A percentile compares a stretch with the other conserved stretches of the same genome.
These are phyloP conservation scores for Daldinia grandis DNA, from an alignment of 495 filamentous ascomycete genomes.

Conservation along the genomic window DNA sequence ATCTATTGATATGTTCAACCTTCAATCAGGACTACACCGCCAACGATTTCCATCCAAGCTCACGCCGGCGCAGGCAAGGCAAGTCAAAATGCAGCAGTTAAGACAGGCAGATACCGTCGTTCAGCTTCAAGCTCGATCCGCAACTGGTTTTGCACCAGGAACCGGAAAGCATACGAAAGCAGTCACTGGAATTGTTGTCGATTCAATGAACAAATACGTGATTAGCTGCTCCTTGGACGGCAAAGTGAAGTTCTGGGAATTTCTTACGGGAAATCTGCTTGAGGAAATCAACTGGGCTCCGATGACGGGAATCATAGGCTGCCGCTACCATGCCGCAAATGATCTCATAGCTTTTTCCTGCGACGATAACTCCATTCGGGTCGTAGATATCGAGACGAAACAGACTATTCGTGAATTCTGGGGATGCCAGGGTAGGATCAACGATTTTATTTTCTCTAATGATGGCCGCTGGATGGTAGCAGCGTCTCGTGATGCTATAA, in stretches of 20 bases:
- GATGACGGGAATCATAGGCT: constrained; percentile 77
- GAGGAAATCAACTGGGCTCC: constrained; percentile 87
- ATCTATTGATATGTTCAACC: constrained; percentile 90
- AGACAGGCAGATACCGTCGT: constrained; percentile 56
- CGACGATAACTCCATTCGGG: constrained; percentile 85
- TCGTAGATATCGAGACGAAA: constrained; percentile 90
- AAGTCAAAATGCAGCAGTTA: constrained; percentile 65
- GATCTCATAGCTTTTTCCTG: constrained; percentile 91
- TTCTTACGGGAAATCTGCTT: constrained; percentile 75
- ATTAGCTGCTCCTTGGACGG: constrained; percentile 90
- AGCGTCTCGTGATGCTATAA: constrained; percentile 79
- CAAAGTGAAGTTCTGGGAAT: constrained; percentile 99
- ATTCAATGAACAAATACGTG: constrained; percentile 81
- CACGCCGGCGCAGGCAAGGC: constrained; percentile 69
- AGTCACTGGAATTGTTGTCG: constrained; percentile 85
- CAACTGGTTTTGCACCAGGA: constrained; percentile 54
- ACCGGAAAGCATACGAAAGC: constrained; percentile 77
- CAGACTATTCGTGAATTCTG: constrained; percentile 91
- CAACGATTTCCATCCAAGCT: constrained; percentile 81
- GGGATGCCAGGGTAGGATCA: constrained; percentile 82
- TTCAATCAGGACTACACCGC: constrained; percentile 89
- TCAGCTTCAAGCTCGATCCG: constrained; percentile 53
- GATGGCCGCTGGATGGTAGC: constrained; percentile 95
- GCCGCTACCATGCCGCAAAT: constrained; percentile 79
- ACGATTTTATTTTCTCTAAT: constrained; percentile 89